These are phyloP conservation scores for Fusarium papillatum DNA, from an alignment of 2,329 filamentous ascomycete genomes.

Conservation along the genomic window DNA sequence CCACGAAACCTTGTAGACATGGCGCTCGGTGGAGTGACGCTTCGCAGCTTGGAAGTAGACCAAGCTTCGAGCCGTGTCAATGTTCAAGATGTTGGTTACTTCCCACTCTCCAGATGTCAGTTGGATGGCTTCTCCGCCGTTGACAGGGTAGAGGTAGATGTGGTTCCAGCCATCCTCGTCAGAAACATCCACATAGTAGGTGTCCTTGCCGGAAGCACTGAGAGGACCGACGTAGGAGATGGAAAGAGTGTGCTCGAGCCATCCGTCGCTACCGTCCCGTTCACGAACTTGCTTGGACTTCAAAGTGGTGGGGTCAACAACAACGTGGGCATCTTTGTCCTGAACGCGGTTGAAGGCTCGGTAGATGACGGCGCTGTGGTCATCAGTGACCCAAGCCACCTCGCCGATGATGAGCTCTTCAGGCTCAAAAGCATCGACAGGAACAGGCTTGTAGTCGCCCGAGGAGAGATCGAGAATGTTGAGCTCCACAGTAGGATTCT, in stretches of 20 bases:
- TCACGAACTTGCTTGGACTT: conserved; percentile 64
- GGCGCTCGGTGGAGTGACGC: conserved; percentile 75
- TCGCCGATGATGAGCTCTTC: conserved; percentile 77
- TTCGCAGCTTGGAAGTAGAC: conserved; percentile 77
- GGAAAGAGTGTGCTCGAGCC: conserved; percentile 71
- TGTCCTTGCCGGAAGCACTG: conserved; percentile 49
- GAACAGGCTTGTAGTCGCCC: conserved; percentile 58
- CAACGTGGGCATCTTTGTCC: conserved; percentile 72
- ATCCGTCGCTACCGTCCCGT: conserved; percentile 70
- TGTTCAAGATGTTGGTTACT: conserved; percentile 69
- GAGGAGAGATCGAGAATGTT: conserved; percentile 68
- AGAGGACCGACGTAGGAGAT: conserved; percentile 68
- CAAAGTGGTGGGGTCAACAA: conserved; percentile 65
- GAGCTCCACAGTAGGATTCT: conserved; percentile 74
- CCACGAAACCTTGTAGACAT: conserved; percentile 77
- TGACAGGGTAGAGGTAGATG: conserved; percentile 73
- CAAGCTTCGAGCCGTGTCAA: conserved; percentile 68
- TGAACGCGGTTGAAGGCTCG: conserved; percentile 79
- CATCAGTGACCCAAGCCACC: conserved; percentile 75
- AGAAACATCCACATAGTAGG: conserved; percentile 76
- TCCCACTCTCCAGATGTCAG: conserved; percentile 78
- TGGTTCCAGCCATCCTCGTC: conserved; percentile 79
- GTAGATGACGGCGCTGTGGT: conserved; percentile 72
- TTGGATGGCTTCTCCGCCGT: conserved; percentile 66
- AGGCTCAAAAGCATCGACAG: conserved; percentile 68